phyloP scores from a whole-genome alignment of 495 filamentous ascomycete genomes.

The Daldinia decipiens region DNA sequence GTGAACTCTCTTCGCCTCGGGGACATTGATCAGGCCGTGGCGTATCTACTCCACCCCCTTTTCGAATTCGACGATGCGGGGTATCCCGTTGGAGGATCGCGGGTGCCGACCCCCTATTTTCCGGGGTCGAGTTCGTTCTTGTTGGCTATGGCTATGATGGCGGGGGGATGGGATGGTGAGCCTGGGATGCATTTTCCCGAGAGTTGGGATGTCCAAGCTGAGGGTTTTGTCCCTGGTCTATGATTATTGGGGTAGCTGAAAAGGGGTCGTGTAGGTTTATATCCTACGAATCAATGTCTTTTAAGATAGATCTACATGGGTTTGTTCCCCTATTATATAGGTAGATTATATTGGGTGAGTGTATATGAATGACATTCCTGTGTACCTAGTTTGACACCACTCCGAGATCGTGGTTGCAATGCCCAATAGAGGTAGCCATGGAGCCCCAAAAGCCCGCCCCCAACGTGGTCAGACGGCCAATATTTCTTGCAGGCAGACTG shows the following conservation, averaged over 20 bases:
- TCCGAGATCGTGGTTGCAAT: too few species aligned
- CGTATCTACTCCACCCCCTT: slow-evolving; percentile 58
- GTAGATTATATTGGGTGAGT: too few species aligned
- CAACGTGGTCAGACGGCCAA: too few species aligned
- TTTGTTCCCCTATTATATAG: not conserved
- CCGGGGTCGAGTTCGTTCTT: slow-evolving; percentile 60
- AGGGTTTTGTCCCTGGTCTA: slow-evolving; percentile 56
- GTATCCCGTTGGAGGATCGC: slow-evolving; percentile 60
- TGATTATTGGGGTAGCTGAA: slow-evolving; percentile 9
- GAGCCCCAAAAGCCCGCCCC: too few species aligned
- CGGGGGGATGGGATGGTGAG: slow-evolving; percentile 62
- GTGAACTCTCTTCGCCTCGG: slow-evolving; percentile 62
- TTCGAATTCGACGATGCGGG: slow-evolving; percentile 64
- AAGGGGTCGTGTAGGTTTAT: not conserved
- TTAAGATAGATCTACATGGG: too few species aligned
- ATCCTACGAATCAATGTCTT: not conserved
- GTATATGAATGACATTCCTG: too few species aligned
- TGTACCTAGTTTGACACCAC: too few species aligned
- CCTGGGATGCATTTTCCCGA: slow-evolving; percentile 56
- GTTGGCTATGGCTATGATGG: slow-evolving; percentile 65
- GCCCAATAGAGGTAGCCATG: too few species aligned
- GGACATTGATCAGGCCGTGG: slow-evolving; percentile 57
- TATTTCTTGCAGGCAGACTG: too few species aligned
- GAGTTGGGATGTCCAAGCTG: slow-evolving; percentile 57
- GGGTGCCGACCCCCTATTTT: slow-evolving; percentile 67